Base-by-base conservation (phyloP, 768 basidiomycete species). In the Aureoboletus auriporus region DNA sequence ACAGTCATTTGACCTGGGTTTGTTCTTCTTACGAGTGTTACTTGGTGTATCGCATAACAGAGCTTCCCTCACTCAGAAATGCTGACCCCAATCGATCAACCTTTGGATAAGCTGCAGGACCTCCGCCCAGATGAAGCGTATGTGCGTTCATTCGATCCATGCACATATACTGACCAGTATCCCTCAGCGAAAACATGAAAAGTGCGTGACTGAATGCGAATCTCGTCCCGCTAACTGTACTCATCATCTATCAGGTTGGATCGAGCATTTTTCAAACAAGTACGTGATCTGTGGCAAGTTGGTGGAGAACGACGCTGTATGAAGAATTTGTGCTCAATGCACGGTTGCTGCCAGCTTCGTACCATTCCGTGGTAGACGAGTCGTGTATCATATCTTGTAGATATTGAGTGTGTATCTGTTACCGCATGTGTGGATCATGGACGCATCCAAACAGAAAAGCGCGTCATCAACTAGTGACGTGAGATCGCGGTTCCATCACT, bases 1-100 rank as follows among this genome's bases (percentile, higher is more conserved):
- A 69, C 94, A 97, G 70, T 95, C 93, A 3, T 97, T 96, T 56
- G 94, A 94, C 43, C 28, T 73, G n/a, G 91, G 93, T 91, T 60
- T 44, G 86, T 61, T 7, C 6, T 36, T n/a, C n/a, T 17, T 17
- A 12, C 4, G 26, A 26, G 36, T 44, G 14, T 20, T n/a, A 20
- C 36, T 5, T 23, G 10, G 6, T 31, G 28, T 31, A 29, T 46
- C 38, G 14, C 41, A 20, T 46, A 28, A 50, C 34, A 31, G 26
- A 37, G 20, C 39, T 45, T 42, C 2, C 20, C 11, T 14, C 6
- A 16, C 34, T 23, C 61, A 88, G 94, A 93, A 42, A 95, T 96
- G 90, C 76, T 97, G 50, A 93, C 91, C 0, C 82, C 90, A 0
- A 61, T 93, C 5, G 92, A 94, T 67, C 76, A 89, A 65, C 86